Conservation (phyloP, 768 basidiomycete genomes). For the Pleurotus ostreatus region DNA sequence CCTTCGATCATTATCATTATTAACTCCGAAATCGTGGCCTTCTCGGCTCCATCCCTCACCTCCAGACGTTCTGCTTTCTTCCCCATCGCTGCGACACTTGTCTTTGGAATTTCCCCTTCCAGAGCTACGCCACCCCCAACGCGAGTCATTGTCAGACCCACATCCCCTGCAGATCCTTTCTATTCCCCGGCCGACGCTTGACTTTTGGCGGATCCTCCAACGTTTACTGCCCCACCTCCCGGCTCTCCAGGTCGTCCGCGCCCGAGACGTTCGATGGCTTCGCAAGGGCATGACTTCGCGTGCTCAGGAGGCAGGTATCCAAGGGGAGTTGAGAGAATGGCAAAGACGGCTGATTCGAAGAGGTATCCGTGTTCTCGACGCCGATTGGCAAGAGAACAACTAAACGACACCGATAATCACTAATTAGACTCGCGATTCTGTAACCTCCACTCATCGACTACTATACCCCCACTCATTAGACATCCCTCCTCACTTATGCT, state of each 20-base stretch:
- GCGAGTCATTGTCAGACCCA: conserved; percentile 9
- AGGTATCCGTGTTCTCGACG: conserved; percentile 63
- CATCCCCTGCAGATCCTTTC: conserved; percentile 62
- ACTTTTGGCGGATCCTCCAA: conserved; percentile 57
- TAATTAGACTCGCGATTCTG: no score
- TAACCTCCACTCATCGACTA: no score
- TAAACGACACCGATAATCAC: conserved; percentile 4
- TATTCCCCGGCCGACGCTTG: conserved; percentile 65
- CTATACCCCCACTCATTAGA: no score
- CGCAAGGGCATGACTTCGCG: conserved; percentile 57
- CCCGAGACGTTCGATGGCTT: conserved; percentile 72
- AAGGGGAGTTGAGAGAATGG: conserved; percentile 81
- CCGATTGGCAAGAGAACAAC: conserved; percentile 59
- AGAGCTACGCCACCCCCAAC: conserved; percentile 28
- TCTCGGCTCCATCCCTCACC: conserved; percentile 55
- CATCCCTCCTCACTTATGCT: no score
- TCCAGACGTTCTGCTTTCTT: conserved; percentile 37
- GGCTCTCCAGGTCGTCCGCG: conserved; percentile 49
- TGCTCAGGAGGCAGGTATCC: conserved; percentile 72
- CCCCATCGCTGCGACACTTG: conserved; percentile 60
- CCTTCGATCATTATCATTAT: conserved; percentile 60
- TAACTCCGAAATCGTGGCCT: conserved; percentile 69
- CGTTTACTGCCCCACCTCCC: conserved; percentile 53
- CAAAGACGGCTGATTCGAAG: conserved; percentile 52
- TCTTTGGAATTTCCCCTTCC: conserved; percentile 73